phyloP scores from a whole-genome alignment of 108 stramenopile species.

The Conticribra weissflogii region DNA sequence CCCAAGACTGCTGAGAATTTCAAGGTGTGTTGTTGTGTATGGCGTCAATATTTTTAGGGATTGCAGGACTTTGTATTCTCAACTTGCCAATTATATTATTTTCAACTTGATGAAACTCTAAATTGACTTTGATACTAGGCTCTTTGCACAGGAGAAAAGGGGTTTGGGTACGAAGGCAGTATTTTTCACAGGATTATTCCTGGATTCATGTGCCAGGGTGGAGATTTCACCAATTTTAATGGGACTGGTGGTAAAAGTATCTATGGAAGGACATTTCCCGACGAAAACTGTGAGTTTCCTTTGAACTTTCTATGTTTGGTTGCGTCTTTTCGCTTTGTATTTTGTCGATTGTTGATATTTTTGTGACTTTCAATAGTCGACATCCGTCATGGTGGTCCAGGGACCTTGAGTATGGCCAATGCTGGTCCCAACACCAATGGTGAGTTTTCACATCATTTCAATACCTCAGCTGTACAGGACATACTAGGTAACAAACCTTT shows the following conservation, averaged over 20 bases:
- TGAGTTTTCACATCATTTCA: no score
- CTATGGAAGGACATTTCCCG: constrained; percentile 87
- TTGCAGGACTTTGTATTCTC: no score
- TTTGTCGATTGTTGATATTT: constrained; percentile 59
- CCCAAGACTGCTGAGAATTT: constrained; percentile 94
- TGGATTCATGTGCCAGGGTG: constrained; percentile 88
- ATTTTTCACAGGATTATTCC: constrained; percentile 91
- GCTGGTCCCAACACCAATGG: constrained; percentile 35
- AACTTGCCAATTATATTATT: no score
- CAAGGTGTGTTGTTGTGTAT: no score
- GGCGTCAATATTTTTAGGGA: no score
- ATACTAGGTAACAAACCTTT: no score
- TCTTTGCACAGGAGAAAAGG: constrained; percentile 84
- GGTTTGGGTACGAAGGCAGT: constrained; percentile 89
- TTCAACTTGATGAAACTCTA: no score
- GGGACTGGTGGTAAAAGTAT: constrained; percentile 84
- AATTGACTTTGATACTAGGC: no score
- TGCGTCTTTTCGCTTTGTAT: background rate
- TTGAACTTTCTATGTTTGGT: background rate
- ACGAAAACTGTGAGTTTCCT: constrained; percentile 75
- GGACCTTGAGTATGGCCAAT: constrained; percentile 71
- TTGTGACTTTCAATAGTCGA: constrained; percentile 64
- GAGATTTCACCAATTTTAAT: constrained; percentile 94
- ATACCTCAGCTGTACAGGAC: no score
- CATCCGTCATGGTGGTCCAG: constrained; percentile 75